These are phyloP conservation scores for Nepenthes alata DNA, from an alignment of 179 eudicot species.

Conservation along the genomic window DNA sequence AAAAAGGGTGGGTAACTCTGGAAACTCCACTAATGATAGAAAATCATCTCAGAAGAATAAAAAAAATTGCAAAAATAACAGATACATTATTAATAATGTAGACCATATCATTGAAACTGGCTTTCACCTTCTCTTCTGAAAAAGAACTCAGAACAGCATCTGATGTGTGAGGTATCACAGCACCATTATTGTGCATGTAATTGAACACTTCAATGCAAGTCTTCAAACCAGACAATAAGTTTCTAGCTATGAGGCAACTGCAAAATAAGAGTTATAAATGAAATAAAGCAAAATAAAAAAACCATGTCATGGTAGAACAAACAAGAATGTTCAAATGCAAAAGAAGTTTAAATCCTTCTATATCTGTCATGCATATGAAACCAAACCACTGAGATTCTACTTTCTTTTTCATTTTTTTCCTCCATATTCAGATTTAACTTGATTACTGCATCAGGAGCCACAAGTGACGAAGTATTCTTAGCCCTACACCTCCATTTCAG, in stretches of 20 bases:
- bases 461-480: too few species aligned
- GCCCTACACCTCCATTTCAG: too few species aligned
- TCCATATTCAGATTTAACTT: too few species aligned
- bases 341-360: neutral
- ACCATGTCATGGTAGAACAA: neutral
- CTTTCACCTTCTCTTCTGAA: slow-evolving; percentile 36
- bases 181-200: slow-evolving; percentile 53
- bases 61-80: slow-evolving; percentile 6
- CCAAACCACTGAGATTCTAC: neutral
- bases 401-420: too few species aligned
- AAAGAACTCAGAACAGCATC: slow-evolving; percentile 25
- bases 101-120: slow-evolving; percentile 38
- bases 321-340: neutral
- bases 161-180: slow-evolving; percentile 26
- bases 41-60: neutral
- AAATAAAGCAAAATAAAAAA: neutral
- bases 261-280: slow-evolving; percentile 11
- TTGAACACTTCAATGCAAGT: slow-evolving; percentile 74
- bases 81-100: slow-evolving; percentile 6
- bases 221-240: slow-evolving; percentile 74
- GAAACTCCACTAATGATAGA: too few species aligned
- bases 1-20: too few species aligned
- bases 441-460: too few species aligned
- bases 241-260: slow-evolving; percentile 93
- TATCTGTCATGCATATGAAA: neutral